Base-by-base conservation (phyloP, 306 rosid species). In the Geum urbanum region DNA sequence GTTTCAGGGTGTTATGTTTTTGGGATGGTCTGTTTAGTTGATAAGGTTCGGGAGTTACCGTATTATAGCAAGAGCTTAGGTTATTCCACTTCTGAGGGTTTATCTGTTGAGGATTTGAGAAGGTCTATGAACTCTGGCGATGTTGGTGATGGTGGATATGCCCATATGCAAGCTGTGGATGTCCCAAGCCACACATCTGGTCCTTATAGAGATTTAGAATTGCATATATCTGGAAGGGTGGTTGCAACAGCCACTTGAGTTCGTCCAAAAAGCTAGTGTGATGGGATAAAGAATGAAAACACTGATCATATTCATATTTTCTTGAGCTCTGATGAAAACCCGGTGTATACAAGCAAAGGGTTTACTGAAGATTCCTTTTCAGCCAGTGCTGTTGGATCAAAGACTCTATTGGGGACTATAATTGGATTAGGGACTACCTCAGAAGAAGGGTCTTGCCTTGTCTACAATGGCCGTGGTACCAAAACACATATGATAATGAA, bases 1-100 rank as follows among this genome's bases (percentile, higher is more conserved):
- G 98, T 92, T 75, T 92, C 96, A 2, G 98, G 98, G 58, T 96
- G 97, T 71, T 97, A 90, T 75, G 94, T 92, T 74, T 88, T 92
- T 69, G 98, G 98, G 72, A 88, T 88, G 86, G 94, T 90, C 82
- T 82, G 91, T 74, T 52, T 90, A 62, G 86, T 75, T 54, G 72
- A 79, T 68, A 79, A 73, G 72, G 59, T 60, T 71, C 86, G 85
- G 50, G 83, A 82, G 76, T 74, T 90, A 77, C 45, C 96, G 63
- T 64, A 71, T 69, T 63, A 72, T n/a, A 55, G 58, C 57, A 81
- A 78, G 44, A 88, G 82, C 72, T 84, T 90, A 70, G 35, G 77
- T 56, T 81, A 87, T 66, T 79, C 80, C 71, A 69, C 78, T 67
- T 80, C 85, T 65, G 41, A 32, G 27, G 77, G 58, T 66, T 72